These are phyloP conservation scores for Penicillium expansum DNA, from an alignment of 2,329 filamentous ascomycete genomes.

Conservation along the genomic window DNA sequence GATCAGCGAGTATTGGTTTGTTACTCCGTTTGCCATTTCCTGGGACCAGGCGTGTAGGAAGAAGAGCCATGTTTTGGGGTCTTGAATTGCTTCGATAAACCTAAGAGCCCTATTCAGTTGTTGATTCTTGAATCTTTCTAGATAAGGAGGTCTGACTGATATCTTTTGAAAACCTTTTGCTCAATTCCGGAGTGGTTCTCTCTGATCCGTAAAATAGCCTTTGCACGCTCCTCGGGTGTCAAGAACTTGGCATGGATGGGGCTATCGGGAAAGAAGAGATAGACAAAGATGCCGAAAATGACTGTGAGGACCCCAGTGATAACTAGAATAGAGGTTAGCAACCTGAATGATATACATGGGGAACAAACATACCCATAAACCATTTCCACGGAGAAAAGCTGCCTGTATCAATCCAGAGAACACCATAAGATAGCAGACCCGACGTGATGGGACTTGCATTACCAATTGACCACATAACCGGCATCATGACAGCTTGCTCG, in stretches of 20 bases:
- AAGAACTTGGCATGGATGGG: constrained; percentile 34
- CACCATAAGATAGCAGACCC: constrained; percentile 43
- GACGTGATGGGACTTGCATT: constrained; percentile 42
- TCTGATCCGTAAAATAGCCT: constrained; percentile 36
- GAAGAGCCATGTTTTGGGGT: constrained; percentile 38
- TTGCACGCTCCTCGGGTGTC: constrained; percentile 32
- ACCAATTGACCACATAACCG: constrained; percentile 43
- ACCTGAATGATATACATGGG: background rate
- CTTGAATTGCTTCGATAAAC: constrained; percentile 33
- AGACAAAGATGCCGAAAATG: constrained; percentile 28
- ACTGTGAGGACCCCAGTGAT: constrained; percentile 17
- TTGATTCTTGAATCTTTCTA: background rate
- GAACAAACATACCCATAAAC: constrained; percentile 35
- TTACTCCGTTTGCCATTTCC: constrained; percentile 37
- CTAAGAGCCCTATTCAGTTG: background rate
- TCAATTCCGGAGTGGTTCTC: constrained; percentile 41
- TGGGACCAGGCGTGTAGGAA: constrained; percentile 38
- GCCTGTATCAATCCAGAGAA: constrained; percentile 41
- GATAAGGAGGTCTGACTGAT: constrained; percentile 10
- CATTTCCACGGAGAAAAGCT: constrained; percentile 41
- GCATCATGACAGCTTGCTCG: constrained; percentile 34
- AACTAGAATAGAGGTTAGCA: constrained; percentile 2
- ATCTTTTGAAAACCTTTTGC: constrained; percentile 36
- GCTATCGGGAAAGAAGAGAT: constrained; percentile 35
- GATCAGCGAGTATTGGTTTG: constrained; percentile 46